Base-by-base conservation (phyloP, 805 yeast species). In the Millerozyma miso region DNA sequence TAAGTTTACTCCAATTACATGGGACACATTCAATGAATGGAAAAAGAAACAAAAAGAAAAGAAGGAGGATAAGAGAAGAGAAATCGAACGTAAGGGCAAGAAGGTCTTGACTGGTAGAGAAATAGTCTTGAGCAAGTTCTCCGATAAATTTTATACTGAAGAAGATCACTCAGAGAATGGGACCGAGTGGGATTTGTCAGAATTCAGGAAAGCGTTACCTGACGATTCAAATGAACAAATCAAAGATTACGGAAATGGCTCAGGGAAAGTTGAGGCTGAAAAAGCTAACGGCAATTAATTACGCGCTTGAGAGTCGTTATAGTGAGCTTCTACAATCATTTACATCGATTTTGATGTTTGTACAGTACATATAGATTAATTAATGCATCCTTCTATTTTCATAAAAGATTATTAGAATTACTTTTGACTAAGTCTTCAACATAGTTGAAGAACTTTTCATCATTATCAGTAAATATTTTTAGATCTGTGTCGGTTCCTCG, bases 1-100 rank as follows among this genome's bases (percentile, higher is more conserved):
- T 12, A 77, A 76, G 38, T 73, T 85, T 58, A 91, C 97, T 1
- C 97, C 97, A 26, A 88, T 95, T 48, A 90, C 95, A 1, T 69
- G 80, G 19, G 89, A 84, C 45, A 63, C 90, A 13, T 93, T 93
- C 62, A 75, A 75, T 26, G 77, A 76, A 56, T 93, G 99, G 98
- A 89, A 90, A 67, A 60, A 67, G 51, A 77, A 80, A 47, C 89
- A 88, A 53, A 67, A 68, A 46, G 77, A 77, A 45, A 77, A 77
- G 62, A 82, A 74, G 65, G 67, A 73, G 35, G 69, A 65, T 46
- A 61, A 62, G 39, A 58, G 49, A 50, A 63, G 55, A 49, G 61
- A 61, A 43, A 63, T 59, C 29, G 64, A 56, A 44, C 56, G 53
- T 46, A 45, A 48, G 10, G 74, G 68, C 33, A 80, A 73, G 60